These are phyloP conservation scores for Diplodia sapinea DNA, from an alignment of 2,329 filamentous ascomycete genomes.

Conservation along the genomic window DNA sequence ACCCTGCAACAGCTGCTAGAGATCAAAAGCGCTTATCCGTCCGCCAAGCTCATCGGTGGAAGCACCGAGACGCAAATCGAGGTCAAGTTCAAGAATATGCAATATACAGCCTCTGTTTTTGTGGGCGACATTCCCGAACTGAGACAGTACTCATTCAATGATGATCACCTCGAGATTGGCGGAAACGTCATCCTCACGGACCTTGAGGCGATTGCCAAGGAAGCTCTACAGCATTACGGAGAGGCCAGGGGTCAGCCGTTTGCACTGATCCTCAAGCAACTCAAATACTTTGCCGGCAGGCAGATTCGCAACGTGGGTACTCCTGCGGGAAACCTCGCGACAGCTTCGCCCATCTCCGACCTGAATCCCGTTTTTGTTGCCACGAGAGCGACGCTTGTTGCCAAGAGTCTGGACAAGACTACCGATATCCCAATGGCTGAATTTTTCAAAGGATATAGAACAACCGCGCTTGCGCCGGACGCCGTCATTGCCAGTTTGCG, in stretches of 20 bases:
- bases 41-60: constrained; percentile 92
- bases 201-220: constrained; percentile 80
- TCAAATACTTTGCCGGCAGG: constrained; percentile 91
- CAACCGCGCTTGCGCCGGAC: constrained; percentile 79
- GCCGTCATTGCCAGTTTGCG: constrained; percentile 85
- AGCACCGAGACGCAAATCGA: constrained; percentile 98
- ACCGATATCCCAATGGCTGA: constrained; percentile 87
- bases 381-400: constrained; percentile 79
- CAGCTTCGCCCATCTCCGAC: constrained; percentile 95
- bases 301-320: constrained; percentile 99
- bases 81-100: constrained; percentile 94
- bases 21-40: constrained; percentile 84
- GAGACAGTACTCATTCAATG: constrained; percentile 77
- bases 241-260: constrained; percentile 76
- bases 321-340: constrained; percentile 90
- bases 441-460: constrained; percentile 92
- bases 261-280: constrained; percentile 87
- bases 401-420: constrained; percentile 74
- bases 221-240: constrained; percentile 82
- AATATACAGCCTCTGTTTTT: constrained; percentile 88
- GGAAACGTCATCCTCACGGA: constrained; percentile 94
- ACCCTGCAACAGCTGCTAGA: constrained; percentile 86
- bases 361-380: constrained; percentile 93
- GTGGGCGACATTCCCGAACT: constrained; percentile 93
- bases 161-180: constrained; percentile 86